Evolutionary conservation across 2,329 filamentous ascomycete genomes (phyloP).

Genomic region (Aureobasidium sp.): DNA sequence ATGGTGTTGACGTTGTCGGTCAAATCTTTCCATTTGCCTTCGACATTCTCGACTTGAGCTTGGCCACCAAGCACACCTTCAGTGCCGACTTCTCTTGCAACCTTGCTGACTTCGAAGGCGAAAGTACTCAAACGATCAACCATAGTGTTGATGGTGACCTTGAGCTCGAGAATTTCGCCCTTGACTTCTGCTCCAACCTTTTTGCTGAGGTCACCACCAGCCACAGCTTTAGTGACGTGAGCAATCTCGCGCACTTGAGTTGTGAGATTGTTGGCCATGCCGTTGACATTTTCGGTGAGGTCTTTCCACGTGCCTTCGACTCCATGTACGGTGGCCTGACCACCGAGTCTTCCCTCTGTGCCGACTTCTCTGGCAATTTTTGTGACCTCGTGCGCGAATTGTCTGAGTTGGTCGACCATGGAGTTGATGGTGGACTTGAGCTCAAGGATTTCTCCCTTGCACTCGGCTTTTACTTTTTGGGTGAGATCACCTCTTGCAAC

Average conservation of each 20-base stretch:
- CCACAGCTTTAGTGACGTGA: slow-evolving; percentile 47
- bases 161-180: slow-evolving; percentile 54
- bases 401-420: slow-evolving; percentile 48
- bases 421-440: slow-evolving; percentile 47
- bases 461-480: slow-evolving; percentile 46
- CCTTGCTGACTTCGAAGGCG: slow-evolving; percentile 59
- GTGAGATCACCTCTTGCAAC: slow-evolving; percentile 47
- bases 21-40: slow-evolving; percentile 61
- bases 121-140: slow-evolving; percentile 59
- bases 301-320: slow-evolving; percentile 50
- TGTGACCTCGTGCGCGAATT: slow-evolving; percentile 48
- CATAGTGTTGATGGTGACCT: slow-evolving; percentile 76
- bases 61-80: slow-evolving; percentile 59
- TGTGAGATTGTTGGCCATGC: slow-evolving; percentile 47
- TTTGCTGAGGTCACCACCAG: slow-evolving; percentile 45
- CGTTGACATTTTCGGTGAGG: slow-evolving; percentile 48
- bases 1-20: slow-evolving; percentile 63
- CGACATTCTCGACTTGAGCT: slow-evolving; percentile 57
- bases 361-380: slow-evolving; percentile 48
- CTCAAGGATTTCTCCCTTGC: slow-evolving; percentile 46
- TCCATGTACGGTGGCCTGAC: slow-evolving; percentile 46
- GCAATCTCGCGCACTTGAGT: slow-evolving; percentile 49
- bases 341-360: slow-evolving; percentile 45
- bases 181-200: slow-evolving; percentile 48
- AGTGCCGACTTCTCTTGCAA: slow-evolving; percentile 58